Conservation (phyloP, 345 rosid species). For the Atalantia buxifolia region DNA sequence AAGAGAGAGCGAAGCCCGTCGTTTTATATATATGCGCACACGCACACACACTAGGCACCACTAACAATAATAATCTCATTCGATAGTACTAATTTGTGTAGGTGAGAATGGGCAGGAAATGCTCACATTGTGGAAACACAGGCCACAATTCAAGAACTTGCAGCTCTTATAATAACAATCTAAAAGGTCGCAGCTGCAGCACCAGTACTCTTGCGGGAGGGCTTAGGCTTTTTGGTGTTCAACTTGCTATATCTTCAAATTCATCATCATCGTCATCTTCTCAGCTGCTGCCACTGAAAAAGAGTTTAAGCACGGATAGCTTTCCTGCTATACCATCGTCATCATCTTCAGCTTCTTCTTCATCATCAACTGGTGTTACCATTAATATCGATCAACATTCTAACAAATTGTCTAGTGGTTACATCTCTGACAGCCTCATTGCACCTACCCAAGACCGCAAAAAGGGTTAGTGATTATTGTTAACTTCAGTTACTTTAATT, state of each 20-base stretch:
- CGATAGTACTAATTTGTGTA: not conserved
- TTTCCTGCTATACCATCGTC: not conserved
- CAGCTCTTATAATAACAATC: not conserved
- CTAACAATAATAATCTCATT: not conserved
- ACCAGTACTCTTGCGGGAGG: not conserved
- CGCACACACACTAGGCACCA: not conserved
- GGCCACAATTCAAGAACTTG: conserved; percentile 43
- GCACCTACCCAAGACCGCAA: conserved; percentile 18
- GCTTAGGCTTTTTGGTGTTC: conserved; percentile 34
- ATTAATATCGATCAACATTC: not conserved
- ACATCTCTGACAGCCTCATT: conserved; percentile 21
- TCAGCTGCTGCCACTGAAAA: conserved; percentile 6
- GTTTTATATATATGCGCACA: not conserved
- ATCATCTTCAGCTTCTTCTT: not conserved
- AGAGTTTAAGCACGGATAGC: conserved; percentile 21
- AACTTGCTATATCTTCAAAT: conserved; percentile 5
- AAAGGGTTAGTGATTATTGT: conserved; percentile 17
- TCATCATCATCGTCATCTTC: not conserved
- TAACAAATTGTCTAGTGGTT: conserved; percentile 11
- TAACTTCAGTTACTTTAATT: not conserved
- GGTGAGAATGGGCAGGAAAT: conserved; percentile 34
- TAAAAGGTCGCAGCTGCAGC: not conserved
- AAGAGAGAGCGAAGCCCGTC: not conserved
- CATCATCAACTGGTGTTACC: not conserved
- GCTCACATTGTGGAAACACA: conserved; percentile 34